Evolutionary conservation across 2,329 filamentous ascomycete genomes (phyloP).

Genomic region (Chlorencoelia australis): DNA sequence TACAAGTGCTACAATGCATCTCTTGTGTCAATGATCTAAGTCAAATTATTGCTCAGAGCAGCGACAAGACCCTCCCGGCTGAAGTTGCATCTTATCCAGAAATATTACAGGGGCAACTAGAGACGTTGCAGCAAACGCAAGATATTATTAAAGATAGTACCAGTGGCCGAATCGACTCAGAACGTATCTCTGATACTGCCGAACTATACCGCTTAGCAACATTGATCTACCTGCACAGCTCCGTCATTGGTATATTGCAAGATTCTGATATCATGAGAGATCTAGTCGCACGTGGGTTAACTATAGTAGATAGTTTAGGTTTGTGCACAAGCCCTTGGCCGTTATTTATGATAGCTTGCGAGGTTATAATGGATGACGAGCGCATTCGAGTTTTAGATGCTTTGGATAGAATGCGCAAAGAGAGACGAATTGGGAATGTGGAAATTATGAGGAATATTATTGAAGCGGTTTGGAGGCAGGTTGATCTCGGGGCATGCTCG

Average conservation of each 20-base stretch:
- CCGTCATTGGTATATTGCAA: slow-evolving; percentile 11
- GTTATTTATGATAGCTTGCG: slow-evolving; percentile 37
- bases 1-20: slow-evolving; percentile 36
- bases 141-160: slow-evolving; percentile 21
- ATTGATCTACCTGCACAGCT: slow-evolving; percentile 32
- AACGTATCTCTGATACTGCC: slow-evolving; percentile 30
- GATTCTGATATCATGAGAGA: slow-evolving; percentile 14
- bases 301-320: slow-evolving; percentile 29
- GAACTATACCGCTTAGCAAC: slow-evolving; percentile 38
- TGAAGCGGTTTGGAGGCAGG: slow-evolving; percentile 36
- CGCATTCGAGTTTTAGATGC: slow-evolving; percentile 32
- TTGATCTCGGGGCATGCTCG: slow-evolving; percentile 27
- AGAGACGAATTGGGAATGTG: slow-evolving; percentile 36
- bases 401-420: slow-evolving; percentile 33
- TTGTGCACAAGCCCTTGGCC: slow-evolving; percentile 40
- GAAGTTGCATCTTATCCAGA: too few species aligned
- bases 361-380: slow-evolving; percentile 33
- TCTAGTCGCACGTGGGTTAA: slow-evolving; percentile 27
- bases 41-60: slow-evolving; percentile 6
- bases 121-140: slow-evolving; percentile 20
- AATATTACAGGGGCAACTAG: slow-evolving; percentile 5
- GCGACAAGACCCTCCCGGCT: slow-evolving; percentile 4
- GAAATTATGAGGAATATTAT: slow-evolving; percentile 34
- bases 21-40: slow-evolving; percentile 29
- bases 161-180: slow-evolving; percentile 23